Conservation (phyloP, 2,329 filamentous ascomycete genomes). For the Paecilomyces fulvus region DNA sequence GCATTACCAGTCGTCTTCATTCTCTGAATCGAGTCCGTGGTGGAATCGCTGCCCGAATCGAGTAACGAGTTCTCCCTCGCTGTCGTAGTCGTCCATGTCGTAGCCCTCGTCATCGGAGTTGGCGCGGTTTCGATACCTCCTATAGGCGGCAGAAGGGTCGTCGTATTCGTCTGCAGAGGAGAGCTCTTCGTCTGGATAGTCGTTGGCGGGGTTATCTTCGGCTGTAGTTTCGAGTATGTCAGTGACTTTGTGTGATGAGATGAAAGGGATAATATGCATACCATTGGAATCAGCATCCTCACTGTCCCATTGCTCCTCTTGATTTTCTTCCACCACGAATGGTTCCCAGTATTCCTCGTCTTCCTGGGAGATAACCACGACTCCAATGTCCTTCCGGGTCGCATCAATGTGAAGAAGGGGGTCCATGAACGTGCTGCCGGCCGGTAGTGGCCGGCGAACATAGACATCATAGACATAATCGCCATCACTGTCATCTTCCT, state of each 20-base stretch:
- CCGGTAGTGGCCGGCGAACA: constrained; percentile 40
- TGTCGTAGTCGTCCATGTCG: constrained; percentile 29
- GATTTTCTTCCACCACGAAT: constrained; percentile 47
- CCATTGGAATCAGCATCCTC: constrained; percentile 58
- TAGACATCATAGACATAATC: constrained; percentile 56
- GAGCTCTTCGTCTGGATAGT: constrained; percentile 44
- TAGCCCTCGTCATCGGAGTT: constrained; percentile 39
- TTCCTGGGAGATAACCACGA: constrained; percentile 34
- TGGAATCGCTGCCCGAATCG: constrained; percentile 14
- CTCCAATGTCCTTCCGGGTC: constrained; percentile 28
- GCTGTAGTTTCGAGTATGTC: constrained; percentile 19
- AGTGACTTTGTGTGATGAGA: constrained; percentile 1
- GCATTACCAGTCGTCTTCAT: constrained; percentile 15
- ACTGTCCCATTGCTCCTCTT: constrained; percentile 47
- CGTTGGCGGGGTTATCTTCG: constrained; percentile 43
- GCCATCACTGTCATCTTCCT: constrained; percentile 15
- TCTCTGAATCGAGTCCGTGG: constrained; percentile 11
- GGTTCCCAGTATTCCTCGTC: constrained; percentile 49
- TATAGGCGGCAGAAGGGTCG: constrained; percentile 28
- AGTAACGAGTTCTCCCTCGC: constrained; percentile 19
- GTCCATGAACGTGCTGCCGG: constrained; percentile 25
- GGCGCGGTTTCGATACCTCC: constrained; percentile 30
- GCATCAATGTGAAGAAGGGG: constrained; percentile 22
- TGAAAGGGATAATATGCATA: constrained; percentile 18
- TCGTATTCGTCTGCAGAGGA: constrained; percentile 40